Evolutionary conservation across 768 basidiomycete genomes (phyloP), one percentile per base, ranked within the genome.

Genomic region (Russula griseocarnosa): DNA sequence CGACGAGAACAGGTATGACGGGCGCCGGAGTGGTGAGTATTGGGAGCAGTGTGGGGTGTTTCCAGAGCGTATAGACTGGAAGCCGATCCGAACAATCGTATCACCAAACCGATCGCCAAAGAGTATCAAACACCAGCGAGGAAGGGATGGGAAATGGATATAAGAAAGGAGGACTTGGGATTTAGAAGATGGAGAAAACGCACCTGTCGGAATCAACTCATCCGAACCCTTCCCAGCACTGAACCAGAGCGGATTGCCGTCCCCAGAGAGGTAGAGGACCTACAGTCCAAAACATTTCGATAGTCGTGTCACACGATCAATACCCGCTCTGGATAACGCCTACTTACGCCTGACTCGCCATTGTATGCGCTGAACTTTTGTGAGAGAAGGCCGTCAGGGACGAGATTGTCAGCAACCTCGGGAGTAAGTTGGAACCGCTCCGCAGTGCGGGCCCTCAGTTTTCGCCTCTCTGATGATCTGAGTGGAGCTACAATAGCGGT

Each of bases 191-290:
- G 14, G 38, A 40, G 38, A 36, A 36, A 4, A n/a, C 70, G 28
- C 53, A 82, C 82, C 79, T 44, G 88, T 87, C n/a, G 91, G 91
- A 50, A 91, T 82, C 38, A 92, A 76, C 47, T 85, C 83, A 14
- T 86, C 83, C 3, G 81, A 78, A 34, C 79, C 82, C 73, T 87
- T 90, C 24, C 88, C 88, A 20, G 87, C 66, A 0, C 83, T 83
- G 67, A 93, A 89, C 90, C 91, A 93, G 38, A 92, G 74, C 0
- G 91, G 91, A 68, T 88, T 83, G 24, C 87, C 86, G 24, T 83
- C 81, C 6, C 81, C 74, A 9, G 83, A 80, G 20, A 89, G 70
- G 73, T 90, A 91, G 1, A 80, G 79, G 22, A 85, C 77, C 90
- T 91, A 63, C 26, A 60, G 51, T 42, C 22, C 28, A 20, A 11